Evolutionary conservation across 2,329 filamentous ascomycete species (phyloP).

Genomic region (Phyllosticta paracitricarpa): DNA sequence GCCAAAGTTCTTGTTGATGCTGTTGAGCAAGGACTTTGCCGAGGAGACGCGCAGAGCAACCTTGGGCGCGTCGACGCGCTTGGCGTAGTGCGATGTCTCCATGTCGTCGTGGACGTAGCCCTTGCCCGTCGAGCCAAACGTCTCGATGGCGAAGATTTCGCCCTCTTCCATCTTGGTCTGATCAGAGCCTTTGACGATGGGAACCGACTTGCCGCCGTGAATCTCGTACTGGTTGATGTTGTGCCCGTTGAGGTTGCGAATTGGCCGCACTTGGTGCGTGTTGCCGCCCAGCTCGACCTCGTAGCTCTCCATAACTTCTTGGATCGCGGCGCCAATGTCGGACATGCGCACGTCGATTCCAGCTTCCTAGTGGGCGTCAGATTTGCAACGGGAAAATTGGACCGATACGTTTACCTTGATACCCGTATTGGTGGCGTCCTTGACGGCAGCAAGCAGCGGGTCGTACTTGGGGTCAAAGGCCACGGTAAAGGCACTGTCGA

Average conservation of each 20-base stretch:
- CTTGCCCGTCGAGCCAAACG: slow-evolving; percentile 87
- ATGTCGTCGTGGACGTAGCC: slow-evolving; percentile 77
- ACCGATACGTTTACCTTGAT: slow-evolving; percentile 43
- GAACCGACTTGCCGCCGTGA: slow-evolving; percentile 86
- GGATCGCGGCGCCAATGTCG: slow-evolving; percentile 74
- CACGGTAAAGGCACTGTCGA: slow-evolving; percentile 63
- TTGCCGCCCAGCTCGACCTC: slow-evolving; percentile 74
- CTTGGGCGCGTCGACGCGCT: slow-evolving; percentile 61
- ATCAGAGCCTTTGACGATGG: slow-evolving; percentile 81
- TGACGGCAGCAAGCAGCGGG: slow-evolving; percentile 55
- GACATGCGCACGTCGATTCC: slow-evolving; percentile 86
- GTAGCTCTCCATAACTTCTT: slow-evolving; percentile 89
- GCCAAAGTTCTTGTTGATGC: slow-evolving; percentile 94
- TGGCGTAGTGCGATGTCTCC: slow-evolving; percentile 83
- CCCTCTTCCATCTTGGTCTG: slow-evolving; percentile 97
- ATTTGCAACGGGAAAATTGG: neutral
- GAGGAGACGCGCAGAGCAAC: slow-evolving; percentile 68
- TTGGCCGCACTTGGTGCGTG: slow-evolving; percentile 71
- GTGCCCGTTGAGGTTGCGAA: slow-evolving; percentile 81
- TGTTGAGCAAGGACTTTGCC: slow-evolving; percentile 73
- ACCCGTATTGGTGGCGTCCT: slow-evolving; percentile 63
- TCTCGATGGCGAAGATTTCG: slow-evolving; percentile 91
- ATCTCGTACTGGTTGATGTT: slow-evolving; percentile 84
- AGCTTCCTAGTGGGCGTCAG: slow-evolving; percentile 49
- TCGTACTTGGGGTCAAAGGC: slow-evolving; percentile 60